Base-by-base conservation (phyloP, 2,329 filamentous ascomycete genomes). In the Dryadomyces sulphureus region DNA sequence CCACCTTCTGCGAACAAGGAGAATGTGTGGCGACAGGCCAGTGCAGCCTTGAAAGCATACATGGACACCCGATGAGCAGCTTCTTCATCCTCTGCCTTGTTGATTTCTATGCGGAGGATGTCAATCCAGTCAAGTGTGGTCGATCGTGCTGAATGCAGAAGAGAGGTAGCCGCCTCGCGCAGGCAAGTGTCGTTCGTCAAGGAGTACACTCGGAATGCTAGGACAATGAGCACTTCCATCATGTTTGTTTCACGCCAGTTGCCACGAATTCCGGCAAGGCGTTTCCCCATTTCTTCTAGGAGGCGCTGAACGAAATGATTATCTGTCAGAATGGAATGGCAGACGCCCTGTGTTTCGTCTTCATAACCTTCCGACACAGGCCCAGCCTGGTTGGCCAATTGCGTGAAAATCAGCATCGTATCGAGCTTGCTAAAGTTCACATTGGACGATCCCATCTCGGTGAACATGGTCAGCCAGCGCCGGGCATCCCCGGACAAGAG, bases 181-280 rank as follows among this genome's bases (percentile, higher is more conserved):
- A 47, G 25, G 41, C 30, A 4, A 49, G 39, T 41, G 3, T 49
- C 35, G 14, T 47, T 54, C 3, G 19, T 25, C 25, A 57, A 53
- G 21, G 42, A 52, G 44, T 54, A 65, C 1, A 57, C 53, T 2
- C 72, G 66, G 1, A 76, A 54, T 0, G 63, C 53, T 0, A 83
- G 52, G 0, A 65, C 72, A 5, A 81, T 64, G 2, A 81, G 45
- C 0, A 70, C 64, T 5, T 75, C 69, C 75, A 84, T 81, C 16
- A 67, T 65, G 44, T 73, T 58, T 0, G 60, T 62, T 49, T 84
- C 79, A 0, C 77, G 65, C 72, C 76, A 81, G 39, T 76, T 83
- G 0, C 61, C 57, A 0, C 57, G 54, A 7, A 84, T 69, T 0
- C 57, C 54, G 0, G 61, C 54, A 0, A 83, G 47, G 1, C 62